Base-by-base conservation (phyloP, 176 grass and related monocot species). In the Oryza glaberrima region DNA sequence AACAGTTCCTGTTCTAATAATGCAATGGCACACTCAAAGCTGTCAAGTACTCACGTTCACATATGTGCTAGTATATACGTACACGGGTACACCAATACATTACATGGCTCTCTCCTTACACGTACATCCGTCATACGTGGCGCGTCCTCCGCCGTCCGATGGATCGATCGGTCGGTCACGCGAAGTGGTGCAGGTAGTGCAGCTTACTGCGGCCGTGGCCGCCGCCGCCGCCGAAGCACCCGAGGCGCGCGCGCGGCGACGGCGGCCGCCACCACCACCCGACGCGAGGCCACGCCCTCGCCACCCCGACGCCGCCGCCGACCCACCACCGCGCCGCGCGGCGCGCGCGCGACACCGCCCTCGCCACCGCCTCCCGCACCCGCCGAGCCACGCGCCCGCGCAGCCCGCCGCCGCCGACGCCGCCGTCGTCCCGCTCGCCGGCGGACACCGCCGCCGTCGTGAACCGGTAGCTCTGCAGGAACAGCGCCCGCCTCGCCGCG, bases 401-500 rank as follows among this genome's bases (percentile, higher is more conserved):
- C 34, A 72, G 61, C 47, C 61, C 81, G 73, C 76, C 81, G 73
- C 65, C 81, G 25, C 25, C 25, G 25, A 25, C 25, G 25, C 25
- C 25, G 64, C 0, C 70, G 0, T 25, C 69, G 0, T 6, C 61
- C 1, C 5, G 34, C 10, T 9, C 14, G 0, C 11, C 17, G 0
- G 13, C 81, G 10, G 22, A 30, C 85, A 6, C 25, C 72, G 10
- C 10, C 70, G 34, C 10, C 70, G 34, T 48, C 15, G 87, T 77
- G 17, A 94, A 63, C 75, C 61, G 88, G 86, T 94, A 94, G 75
- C 83, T 94, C 75, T 72, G 92, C 79, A 94, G 66, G 75, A 88
- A 94, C 65, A 79, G 17, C 49, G 88, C 86, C 46, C 88, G 69
- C 66, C 83, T 72, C 70, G 65, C 77, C 82, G 78, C 61, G 67